phyloP scores from a whole-genome alignment of 176 grass and related monocot species.

The Bromus sterilis region DNA sequence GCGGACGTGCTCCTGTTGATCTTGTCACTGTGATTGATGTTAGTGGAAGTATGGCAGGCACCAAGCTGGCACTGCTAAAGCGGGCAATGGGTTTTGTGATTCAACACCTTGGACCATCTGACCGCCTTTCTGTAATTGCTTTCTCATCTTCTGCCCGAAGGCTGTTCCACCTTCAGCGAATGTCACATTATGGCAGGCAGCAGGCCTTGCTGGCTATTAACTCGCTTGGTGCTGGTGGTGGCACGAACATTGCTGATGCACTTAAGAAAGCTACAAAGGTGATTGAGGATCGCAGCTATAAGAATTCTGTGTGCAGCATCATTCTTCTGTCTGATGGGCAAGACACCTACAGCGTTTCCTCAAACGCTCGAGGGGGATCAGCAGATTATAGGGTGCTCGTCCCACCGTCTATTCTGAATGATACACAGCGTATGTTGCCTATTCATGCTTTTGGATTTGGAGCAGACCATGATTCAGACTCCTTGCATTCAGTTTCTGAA shows the following conservation, averaged over 20 bases:
- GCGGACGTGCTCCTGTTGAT: conserved; percentile 72
- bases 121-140: conserved; percentile 85
- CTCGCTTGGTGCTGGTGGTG: conserved; percentile 59
- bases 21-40: conserved; percentile 88
- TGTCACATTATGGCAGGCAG: conserved; percentile 78
- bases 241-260: conserved; percentile 86
- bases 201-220: conserved; percentile 70
- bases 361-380: conserved; percentile 33
- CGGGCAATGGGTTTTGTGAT: conserved; percentile 95
- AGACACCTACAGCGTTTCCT: conserved; percentile 64
- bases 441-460: conserved; percentile 95
- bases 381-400: conserved; percentile 51
- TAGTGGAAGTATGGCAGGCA: conserved; percentile 92
- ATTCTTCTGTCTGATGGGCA: conserved; percentile 94
- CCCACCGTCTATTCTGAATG: conserved; percentile 37
- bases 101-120: conserved; percentile 77
- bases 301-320: conserved; percentile 82
- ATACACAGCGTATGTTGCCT: conserved; percentile 34
- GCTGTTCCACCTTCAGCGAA: conserved; percentile 62
- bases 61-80: conserved; percentile 84
- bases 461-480: conserved; percentile 64
- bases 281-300: conserved; percentile 64
- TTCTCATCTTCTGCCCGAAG: conserved; percentile 81
- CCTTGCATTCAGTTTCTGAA: conserved; percentile 79
- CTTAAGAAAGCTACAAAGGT: conserved; percentile 81